Evolutionary conservation across 2,329 filamentous ascomycete species (phyloP).

Genomic region (Coniochaeta ligniaria): DNA sequence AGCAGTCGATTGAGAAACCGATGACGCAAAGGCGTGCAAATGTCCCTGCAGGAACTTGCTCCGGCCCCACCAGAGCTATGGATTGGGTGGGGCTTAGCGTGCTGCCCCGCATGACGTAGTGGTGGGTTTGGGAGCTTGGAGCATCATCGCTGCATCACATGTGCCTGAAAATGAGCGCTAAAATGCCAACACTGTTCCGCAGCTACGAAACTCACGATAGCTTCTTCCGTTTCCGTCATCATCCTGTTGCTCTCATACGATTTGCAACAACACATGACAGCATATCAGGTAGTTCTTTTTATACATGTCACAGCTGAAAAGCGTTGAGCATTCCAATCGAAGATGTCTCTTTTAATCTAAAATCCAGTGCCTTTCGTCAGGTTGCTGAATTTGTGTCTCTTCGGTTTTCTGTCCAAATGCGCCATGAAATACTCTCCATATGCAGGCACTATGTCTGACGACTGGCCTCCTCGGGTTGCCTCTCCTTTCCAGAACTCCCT

Average conservation of each 20-base stretch:
- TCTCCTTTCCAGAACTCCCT: neutral
- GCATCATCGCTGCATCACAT: neutral
- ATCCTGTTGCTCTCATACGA: too few relatives aligned
- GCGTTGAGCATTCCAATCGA: too few relatives aligned
- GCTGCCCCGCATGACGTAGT: neutral
- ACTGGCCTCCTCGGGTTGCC: too few relatives aligned
- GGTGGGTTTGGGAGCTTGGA: neutral
- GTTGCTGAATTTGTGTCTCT: too few relatives aligned
- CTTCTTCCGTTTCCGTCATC: neutral
- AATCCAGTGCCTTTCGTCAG: too few relatives aligned
- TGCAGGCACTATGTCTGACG: too few relatives aligned
- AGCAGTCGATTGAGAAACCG: neutral
- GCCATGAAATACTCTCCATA: too few relatives aligned
- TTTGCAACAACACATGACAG: too few relatives aligned
- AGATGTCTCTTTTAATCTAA: too few relatives aligned
- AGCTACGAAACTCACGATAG: neutral
- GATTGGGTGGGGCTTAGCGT: neutral
- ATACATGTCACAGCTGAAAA: too few relatives aligned
- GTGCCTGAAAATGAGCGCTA: neutral
- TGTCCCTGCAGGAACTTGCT: neutral
- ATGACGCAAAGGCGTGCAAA: neutral
- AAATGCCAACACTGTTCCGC: neutral
- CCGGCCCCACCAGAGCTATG: neutral
- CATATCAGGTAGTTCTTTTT: too few relatives aligned
- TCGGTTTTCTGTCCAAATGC: neutral